Conservation (phyloP, 1,284 basidiomycete genomes). For the Ganoderma leucocontextum region DNA sequence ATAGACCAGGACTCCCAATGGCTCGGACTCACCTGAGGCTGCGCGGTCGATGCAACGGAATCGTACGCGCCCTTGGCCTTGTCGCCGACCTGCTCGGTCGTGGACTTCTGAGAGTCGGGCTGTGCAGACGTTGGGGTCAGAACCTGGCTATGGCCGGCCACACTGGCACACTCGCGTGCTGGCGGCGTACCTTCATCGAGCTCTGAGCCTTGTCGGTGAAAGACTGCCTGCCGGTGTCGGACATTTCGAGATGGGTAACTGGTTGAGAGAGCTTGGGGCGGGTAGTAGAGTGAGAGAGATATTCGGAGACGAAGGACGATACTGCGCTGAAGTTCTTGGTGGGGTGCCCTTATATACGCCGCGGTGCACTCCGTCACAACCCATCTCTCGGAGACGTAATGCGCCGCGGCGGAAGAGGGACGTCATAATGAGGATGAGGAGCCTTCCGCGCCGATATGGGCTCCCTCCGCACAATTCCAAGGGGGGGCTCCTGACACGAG, state of each 20-base stretch:
- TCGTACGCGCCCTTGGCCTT: conserved; percentile 45
- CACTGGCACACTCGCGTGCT: no score
- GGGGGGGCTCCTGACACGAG: no score
- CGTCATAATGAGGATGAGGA: no score
- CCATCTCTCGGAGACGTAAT: no score
- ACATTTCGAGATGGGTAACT: conserved; percentile 37
- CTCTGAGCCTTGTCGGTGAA: conserved; percentile 51
- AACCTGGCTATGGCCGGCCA: no score
- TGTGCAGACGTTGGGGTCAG: conserved; percentile 6
- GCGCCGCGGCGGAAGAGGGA: no score
- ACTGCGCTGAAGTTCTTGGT: no score
- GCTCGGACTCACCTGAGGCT: conserved; percentile 44
- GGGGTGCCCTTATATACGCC: no score
- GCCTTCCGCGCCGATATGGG: no score
- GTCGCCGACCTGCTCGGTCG: conserved; percentile 47
- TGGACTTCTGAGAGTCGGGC: conserved; percentile 48
- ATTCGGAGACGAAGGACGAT: not conserved
- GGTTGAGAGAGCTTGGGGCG: no score
- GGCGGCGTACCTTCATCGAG: conserved; percentile 44
- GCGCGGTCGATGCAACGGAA: conserved; percentile 43
- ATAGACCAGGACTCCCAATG: not conserved
- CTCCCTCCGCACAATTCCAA: no score
- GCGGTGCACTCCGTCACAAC: no score
- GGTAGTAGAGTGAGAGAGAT: not conserved
- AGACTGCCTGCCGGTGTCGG: conserved; percentile 51